Conservation (phyloP, 2,329 filamentous ascomycete genomes). For the Hymenoscyphus infarciens region DNA sequence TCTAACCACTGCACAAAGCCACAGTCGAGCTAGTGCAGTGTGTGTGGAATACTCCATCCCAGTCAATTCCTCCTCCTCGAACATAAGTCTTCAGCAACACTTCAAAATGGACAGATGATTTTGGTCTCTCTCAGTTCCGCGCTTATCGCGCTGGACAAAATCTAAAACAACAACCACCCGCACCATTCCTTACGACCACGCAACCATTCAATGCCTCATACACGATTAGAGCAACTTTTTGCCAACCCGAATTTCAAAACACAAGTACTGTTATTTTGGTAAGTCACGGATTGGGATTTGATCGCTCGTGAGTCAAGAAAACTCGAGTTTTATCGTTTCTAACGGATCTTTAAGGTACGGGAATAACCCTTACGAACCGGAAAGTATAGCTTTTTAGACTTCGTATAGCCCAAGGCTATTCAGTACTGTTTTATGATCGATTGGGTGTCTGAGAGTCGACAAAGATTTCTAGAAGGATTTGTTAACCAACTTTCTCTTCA, state of each 20-base stretch:
- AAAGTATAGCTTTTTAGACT: constrained; percentile 38
- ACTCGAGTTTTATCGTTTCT: neutral
- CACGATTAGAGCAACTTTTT: constrained; percentile 9
- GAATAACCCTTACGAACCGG: constrained; percentile 29
- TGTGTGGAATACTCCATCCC: constrained; percentile 9
- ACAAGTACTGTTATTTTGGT: constrained; percentile 34
- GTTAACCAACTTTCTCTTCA: constrained; percentile 26
- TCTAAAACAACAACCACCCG: neutral
- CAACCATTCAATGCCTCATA: constrained; percentile 5
- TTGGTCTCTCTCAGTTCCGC: constrained; percentile 2
- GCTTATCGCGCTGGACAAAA: neutral
- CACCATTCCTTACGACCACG: constrained; percentile 5
- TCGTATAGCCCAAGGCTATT: constrained; percentile 34
- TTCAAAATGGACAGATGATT: constrained; percentile 7
- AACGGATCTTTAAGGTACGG: constrained; percentile 31
- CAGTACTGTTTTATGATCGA: constrained; percentile 38
- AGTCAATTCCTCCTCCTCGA: constrained; percentile 6
- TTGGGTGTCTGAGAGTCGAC: constrained; percentile 35
- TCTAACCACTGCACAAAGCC: neutral
- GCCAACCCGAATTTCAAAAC: constrained; percentile 5
- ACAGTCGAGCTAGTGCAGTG: neutral
- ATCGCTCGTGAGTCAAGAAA: constrained; percentile 28
- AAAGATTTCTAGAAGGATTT: constrained; percentile 22
- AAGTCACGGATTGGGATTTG: constrained; percentile 34
- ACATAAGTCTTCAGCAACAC: constrained; percentile 7